These are phyloP conservation scores for Coemansia sp. DNA, from an alignment of 192 early-diverging fungal species.

Conservation along the genomic window DNA sequence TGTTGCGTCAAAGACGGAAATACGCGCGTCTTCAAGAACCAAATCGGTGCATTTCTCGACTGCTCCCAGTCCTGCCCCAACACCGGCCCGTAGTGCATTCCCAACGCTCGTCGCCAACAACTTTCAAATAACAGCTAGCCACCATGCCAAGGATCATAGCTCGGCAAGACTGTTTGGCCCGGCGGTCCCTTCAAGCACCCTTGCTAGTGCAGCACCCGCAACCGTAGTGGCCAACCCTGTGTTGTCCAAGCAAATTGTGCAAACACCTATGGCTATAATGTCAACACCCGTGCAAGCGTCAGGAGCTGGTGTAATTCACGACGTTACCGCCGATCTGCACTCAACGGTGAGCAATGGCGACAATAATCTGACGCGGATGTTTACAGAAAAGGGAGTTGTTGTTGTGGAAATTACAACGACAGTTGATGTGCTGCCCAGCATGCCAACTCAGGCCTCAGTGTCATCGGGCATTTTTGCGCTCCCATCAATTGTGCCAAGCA, in stretches of 20 bases:
- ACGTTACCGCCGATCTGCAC: neutral
- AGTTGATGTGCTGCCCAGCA: neutral
- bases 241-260: neutral
- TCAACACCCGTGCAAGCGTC: too few species aligned
- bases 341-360: neutral
- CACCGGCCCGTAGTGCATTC: neutral
- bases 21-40: neutral
- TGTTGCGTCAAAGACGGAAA: neutral
- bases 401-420: slow-evolving; percentile 6
- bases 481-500: neutral
- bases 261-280: too few species aligned
- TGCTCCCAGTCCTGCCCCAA: neutral
- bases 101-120: neutral
- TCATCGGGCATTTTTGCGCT: too few species aligned
- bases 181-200: neutral
- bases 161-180: neutral
- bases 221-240: neutral
- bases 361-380: neutral
- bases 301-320: neutral
- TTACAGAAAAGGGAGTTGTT: slow-evolving; percentile 7
- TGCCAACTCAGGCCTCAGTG: neutral
- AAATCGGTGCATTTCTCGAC: neutral
- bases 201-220: neutral
- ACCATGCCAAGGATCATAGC: neutral
- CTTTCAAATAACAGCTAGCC: neutral